Base-by-base conservation (phyloP, 805 yeast species). In the Candida morakotiae region DNA sequence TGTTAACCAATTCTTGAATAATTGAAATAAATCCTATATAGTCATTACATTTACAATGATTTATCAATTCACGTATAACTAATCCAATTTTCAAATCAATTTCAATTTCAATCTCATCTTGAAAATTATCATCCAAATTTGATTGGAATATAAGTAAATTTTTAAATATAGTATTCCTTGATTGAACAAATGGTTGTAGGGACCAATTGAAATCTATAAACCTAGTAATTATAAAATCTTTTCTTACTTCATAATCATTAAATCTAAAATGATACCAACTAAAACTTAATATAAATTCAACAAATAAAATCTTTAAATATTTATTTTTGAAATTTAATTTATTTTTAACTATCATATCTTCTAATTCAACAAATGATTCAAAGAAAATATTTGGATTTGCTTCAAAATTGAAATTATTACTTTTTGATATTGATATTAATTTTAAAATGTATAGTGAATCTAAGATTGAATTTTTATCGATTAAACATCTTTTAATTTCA, bases 201-300 rank as follows among this genome's bases (percentile, higher is more conserved):
- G 53, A 49, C 72, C 74, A 70, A 3, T 40, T 43, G 9, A 7
- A 61, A 37, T 8, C 41, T 40, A 1, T 46, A 23, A 8, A n/a
- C 8, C 27, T 30, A 3, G n/a, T 30, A 9, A 29, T 8, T 20
- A 26, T 19, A 28, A 19, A 15, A 17, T 35, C 24, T 16, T 4
- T 34, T 31, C 14, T 37, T 17, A 24, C 25, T 18, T 33, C 36
- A 15, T 13, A 34, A 7, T 32, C 27, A 18, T 18, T 16, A 39
- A 53, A 68, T 16, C 50, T 49, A 75, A 75, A 73, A 41, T 72
- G 74, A 8, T 62, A 53, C 53, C 70, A 67, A 38, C 74, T 68
- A 43, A 71, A 74, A 33, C 58, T 62, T 13, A 73, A 47, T 2
- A 73, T 41, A 49, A 67, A 49, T 22, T 73, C 79, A 9, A 70